These are phyloP conservation scores for Coniochaeta pulveracea DNA, from an alignment of 2,329 filamentous ascomycete species.

Conservation along the genomic window DNA sequence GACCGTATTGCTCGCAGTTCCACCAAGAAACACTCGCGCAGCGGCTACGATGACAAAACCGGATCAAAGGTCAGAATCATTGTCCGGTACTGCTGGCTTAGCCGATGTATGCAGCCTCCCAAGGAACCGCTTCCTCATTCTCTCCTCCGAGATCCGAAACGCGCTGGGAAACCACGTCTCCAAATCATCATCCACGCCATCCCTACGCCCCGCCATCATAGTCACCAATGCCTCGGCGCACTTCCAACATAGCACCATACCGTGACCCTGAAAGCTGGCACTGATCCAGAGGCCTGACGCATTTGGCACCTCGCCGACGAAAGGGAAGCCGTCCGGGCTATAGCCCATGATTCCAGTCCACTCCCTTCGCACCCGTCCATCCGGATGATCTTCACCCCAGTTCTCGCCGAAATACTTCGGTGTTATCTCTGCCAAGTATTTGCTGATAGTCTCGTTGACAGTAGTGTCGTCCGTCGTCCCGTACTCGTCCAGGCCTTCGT, in stretches of 20 bases:
- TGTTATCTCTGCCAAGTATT: conserved; percentile 30
- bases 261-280: conserved; percentile 54
- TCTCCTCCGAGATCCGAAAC: conserved; percentile 33
- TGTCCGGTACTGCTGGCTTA: too few species aligned
- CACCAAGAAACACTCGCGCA: too few species aligned
- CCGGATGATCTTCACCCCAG: conserved; percentile 32
- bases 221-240: conserved; percentile 43
- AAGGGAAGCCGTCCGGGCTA: conserved; percentile 38
- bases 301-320: conserved; percentile 36
- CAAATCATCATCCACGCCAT: conserved; percentile 18
- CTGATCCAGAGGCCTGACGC: conserved; percentile 39
- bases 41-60: too few species aligned
- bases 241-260: conserved; percentile 53
- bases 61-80: too few species aligned
- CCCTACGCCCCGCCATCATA: conserved; percentile 34
- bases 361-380: conserved; percentile 27
- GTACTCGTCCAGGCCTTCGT: conserved; percentile 33
- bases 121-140: conserved; percentile 25
- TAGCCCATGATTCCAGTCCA: conserved; percentile 50
- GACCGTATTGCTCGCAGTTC: too few species aligned
- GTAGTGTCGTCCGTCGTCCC: conserved; percentile 45
- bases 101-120: conserved; percentile 17
- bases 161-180: conserved; percentile 39
- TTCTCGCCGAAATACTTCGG: conserved; percentile 37
- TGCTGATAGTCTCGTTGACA: conserved; percentile 36